Conservation (phyloP, 1,139 yeast species). For the Kurtzmaniella natalensis region DNA sequence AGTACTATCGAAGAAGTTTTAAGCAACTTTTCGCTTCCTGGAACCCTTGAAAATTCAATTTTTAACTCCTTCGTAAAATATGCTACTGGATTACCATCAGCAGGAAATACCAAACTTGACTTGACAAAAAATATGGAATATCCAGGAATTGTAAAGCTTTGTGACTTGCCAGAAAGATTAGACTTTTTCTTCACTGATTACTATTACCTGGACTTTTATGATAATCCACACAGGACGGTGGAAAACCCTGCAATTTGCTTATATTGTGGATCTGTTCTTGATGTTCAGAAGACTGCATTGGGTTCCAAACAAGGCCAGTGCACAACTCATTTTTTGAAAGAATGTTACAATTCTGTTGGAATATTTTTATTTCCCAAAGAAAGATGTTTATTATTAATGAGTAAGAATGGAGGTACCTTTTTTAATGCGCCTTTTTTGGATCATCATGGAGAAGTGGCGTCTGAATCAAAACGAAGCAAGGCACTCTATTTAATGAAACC, state of each 20-base stretch:
- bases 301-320: constrained; percentile 62
- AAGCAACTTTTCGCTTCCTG: neutral
- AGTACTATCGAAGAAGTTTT: constrained; percentile 27
- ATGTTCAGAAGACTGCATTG: constrained; percentile 56
- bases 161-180: constrained; percentile 60
- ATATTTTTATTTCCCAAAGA: constrained; percentile 76
- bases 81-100: neutral
- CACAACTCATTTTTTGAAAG: constrained; percentile 56
- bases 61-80: neutral
- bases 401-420: constrained; percentile 77
- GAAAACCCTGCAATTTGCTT: constrained; percentile 85
- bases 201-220: constrained; percentile 42
- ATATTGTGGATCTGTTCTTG: constrained; percentile 70
- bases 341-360: constrained; percentile 71
- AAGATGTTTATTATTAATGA: constrained; percentile 61
- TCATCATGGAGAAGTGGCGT: constrained; percentile 81
- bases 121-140: constrained; percentile 41
- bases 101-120: neutral
- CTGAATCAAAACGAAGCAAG: constrained; percentile 66
- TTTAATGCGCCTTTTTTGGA: constrained; percentile 82
- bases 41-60: neutral
- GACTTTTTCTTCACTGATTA: constrained; percentile 66
- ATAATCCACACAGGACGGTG: constrained; percentile 37
- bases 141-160: constrained; percentile 61
- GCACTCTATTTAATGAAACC: constrained; percentile 63